These are phyloP conservation scores for Biscogniauxia mediterranea DNA, from an alignment of 2,329 filamentous ascomycete genomes.

Conservation along the genomic window DNA sequence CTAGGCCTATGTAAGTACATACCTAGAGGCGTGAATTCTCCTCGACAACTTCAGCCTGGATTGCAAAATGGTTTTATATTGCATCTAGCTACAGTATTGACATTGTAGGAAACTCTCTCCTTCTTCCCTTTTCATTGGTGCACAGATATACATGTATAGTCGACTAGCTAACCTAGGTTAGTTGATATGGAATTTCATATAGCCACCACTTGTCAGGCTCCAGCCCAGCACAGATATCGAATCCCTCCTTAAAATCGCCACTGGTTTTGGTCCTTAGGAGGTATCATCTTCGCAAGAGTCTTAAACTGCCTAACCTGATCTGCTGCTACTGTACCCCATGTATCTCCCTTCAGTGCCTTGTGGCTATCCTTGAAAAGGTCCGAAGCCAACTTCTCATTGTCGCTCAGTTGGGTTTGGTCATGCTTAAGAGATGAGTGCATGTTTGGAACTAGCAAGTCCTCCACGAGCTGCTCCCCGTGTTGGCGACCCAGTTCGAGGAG, in stretches of 20 bases:
- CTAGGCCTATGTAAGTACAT: too few species aligned
- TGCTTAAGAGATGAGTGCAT: conserved; percentile 12
- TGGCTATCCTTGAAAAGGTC: conserved; percentile 32
- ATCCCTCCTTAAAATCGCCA: too few species aligned
- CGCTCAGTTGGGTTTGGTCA: conserved; percentile 18
- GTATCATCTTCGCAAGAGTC: conserved; percentile 21
- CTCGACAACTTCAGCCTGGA: too few species aligned
- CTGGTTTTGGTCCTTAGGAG: background rate
- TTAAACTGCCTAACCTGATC: conserved; percentile 26
- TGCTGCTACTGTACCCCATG: conserved; percentile 28
- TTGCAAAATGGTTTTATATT: too few species aligned
- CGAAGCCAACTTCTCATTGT: conserved; percentile 28
- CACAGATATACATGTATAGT: too few species aligned
- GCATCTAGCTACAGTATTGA: too few species aligned
- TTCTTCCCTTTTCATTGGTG: background rate
- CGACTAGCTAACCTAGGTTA: too few species aligned
- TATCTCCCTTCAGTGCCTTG: conserved; percentile 19
- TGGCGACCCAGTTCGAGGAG: conserved; percentile 32
- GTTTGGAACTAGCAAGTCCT: conserved; percentile 23
- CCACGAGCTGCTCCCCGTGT: conserved; percentile 32
- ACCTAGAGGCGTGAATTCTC: too few species aligned
- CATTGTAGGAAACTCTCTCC: too few species aligned
- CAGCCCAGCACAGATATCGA: too few species aligned
- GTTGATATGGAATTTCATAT: too few species aligned
- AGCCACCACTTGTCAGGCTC: too few species aligned